Percentiles rank a stretch among this genome's conserved stretches.
Conservation (phyloP, 495 filamentous ascomycete species). For the Talaromyces proteolyticus region DNA sequence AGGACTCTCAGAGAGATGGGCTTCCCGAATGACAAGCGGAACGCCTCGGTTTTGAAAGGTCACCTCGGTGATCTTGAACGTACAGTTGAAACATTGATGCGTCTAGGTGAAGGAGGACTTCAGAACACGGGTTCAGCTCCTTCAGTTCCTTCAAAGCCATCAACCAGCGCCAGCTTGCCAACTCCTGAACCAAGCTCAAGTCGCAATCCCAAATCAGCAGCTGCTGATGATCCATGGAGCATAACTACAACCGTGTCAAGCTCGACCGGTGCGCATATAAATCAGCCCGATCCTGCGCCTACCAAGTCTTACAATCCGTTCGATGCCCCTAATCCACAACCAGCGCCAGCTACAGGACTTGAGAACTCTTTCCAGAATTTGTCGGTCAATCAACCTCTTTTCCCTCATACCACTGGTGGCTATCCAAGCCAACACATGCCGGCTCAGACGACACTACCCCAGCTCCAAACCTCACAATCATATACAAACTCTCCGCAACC, state of each 20-base stretch:
- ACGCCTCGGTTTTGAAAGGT: constrained; percentile 70
- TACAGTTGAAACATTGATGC: constrained; percentile 73
- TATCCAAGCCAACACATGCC: constrained; percentile 56
- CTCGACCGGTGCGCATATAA: background rate
- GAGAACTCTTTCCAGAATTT: constrained; percentile 68
- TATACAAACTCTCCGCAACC: constrained; percentile 36
- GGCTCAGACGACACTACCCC: constrained; percentile 51
- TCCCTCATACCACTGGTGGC: constrained; percentile 81
- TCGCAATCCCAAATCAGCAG: background rate
- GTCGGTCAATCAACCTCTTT: constrained; percentile 65
- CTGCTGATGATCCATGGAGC: constrained; percentile 5
- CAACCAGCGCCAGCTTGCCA: constrained; percentile 15
- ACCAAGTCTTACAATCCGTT: constrained; percentile 59
- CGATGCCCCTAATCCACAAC: constrained; percentile 40
- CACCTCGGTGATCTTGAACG: constrained; percentile 78
- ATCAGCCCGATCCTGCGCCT: background rate
- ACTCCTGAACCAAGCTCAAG: constrained; percentile 3
- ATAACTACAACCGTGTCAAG: constrained; percentile 1
- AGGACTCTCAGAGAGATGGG: constrained; percentile 83
- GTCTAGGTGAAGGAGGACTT: constrained; percentile 68
- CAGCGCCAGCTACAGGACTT: constrained; percentile 44
- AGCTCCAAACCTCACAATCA: constrained; percentile 39
- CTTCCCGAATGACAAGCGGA: constrained; percentile 78
- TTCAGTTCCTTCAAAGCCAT: constrained; percentile 21
- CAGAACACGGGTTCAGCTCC: constrained; percentile 17